Percentiles rank a stretch among this genome's conserved stretches.
phyloP scores from a whole-genome alignment of 768 basidiomycete genomes.

The Hemileccinum impolitum region DNA sequence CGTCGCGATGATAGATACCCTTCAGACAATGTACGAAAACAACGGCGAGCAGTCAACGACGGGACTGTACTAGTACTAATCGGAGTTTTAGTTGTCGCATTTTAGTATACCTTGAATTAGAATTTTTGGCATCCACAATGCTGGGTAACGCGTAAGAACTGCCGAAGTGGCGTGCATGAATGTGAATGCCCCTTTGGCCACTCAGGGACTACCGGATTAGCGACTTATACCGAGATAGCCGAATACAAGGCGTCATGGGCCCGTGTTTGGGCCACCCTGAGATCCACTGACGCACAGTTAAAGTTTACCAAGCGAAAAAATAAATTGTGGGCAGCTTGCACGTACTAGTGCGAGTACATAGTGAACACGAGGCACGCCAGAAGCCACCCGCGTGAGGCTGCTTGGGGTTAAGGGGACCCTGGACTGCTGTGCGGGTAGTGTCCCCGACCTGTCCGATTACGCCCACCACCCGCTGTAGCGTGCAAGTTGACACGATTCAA shows the following conservation, averaged over 20 bases:
- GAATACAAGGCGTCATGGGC: conserved; percentile 12
- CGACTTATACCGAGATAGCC: conserved; percentile 10
- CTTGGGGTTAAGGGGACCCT: conserved; percentile 22
- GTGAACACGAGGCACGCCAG: conserved; percentile 29
- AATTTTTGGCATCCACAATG: conserved; percentile 25
- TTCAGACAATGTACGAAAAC: conserved; percentile 25
- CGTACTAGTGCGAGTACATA: neutral
- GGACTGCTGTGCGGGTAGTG: too few relatives aligned
- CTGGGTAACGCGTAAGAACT: neutral
- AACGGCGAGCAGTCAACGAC: conserved; percentile 25
- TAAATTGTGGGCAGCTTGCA: too few relatives aligned
- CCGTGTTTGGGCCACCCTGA: conserved; percentile 18
- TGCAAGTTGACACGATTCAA: neutral
- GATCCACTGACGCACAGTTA: conserved; percentile 6
- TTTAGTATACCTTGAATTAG: conserved; percentile 37
- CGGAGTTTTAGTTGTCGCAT: conserved; percentile 29
- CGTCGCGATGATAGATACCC: conserved; percentile 35
- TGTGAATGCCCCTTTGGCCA: conserved; percentile 13
- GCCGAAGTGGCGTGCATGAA: conserved; percentile 15
- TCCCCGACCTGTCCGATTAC: too few relatives aligned
- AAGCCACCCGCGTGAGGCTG: conserved; percentile 19
- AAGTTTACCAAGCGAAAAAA: conserved; percentile 13
- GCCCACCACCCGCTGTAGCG: neutral
- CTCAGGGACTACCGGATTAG: conserved; percentile 21
- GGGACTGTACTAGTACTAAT: conserved; percentile 33